Evolutionary conservation across 2,329 filamentous ascomycete species (phyloP), one percentile per base, ranked within the genome.

Genomic region (Fusarium virguliforme): DNA sequence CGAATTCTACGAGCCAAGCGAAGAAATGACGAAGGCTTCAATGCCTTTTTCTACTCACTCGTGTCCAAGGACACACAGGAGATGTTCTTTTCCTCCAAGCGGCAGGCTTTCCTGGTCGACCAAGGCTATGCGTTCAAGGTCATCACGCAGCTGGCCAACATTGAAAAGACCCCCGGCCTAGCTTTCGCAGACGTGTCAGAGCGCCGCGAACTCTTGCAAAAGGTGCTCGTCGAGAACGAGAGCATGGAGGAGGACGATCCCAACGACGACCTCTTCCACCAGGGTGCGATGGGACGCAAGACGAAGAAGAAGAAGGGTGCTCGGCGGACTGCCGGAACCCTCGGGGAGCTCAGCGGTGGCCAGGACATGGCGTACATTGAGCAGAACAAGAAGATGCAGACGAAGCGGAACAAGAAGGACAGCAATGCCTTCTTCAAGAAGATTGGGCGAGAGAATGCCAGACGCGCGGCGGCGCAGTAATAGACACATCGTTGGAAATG

Each of bases 91-190:
- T 98, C 95, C 0, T 95, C 94, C 4, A 98, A 98, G 81, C 89
- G 96, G 9, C 96, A 99, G 81, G 95, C 96, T 1, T 99, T 99
- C 84, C 86, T 99, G 1, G 95, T 99, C 24, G 96, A 99, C 73
- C 96, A 99, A 81, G 96, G 96, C 9, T 99, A 99, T 79, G 95
- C 96, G 0, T 99, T 99, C 87, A 98, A 98, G 80, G 95, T 98
- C 68, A 99, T 99, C 79, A 99, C 96, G 0, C 94, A 97, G 77
- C 87, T 99, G 8, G 92, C 95, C 76, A 96, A 95, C 56, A 94
- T 99, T 70, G 94, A 98, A 67, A 89, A 93, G 65, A 92, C 95
- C 59, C 90, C 92, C 0, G 90, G 91, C 0, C 87, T 99, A 2
- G 92, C 91, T 2, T 98, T 97, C 79, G 89, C 89, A 2, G 93